Evolutionary conservation across 371 early-diverging fungal genomes (phyloP).

Genomic region (Actinomucor elegans): DNA sequence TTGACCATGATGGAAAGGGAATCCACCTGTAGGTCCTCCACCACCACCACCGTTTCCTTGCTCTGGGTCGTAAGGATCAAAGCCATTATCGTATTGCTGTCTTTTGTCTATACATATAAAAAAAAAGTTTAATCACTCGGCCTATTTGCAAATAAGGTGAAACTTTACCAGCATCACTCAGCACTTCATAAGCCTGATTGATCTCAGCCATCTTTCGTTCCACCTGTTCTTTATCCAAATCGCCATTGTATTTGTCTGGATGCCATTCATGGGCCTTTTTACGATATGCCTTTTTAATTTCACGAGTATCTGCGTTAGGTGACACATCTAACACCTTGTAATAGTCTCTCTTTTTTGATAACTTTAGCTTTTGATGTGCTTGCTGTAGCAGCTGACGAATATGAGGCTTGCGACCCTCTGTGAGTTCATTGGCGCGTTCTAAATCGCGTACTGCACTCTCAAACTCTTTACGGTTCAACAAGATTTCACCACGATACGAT

Average conservation of each 20-base stretch:
- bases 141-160: no score
- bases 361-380: conserved; percentile 68
- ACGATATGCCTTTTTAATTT: conserved; percentile 93
- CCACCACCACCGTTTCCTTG: conserved; percentile 39
- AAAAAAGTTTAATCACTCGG: no score
- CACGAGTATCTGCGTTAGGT: conserved; percentile 68
- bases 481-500: conserved; percentile 66
- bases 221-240: conserved; percentile 73
- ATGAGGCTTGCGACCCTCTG: conserved; percentile 8
- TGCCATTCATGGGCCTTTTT: conserved; percentile 87
- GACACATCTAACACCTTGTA: conserved; percentile 84
- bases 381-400: conserved; percentile 14
- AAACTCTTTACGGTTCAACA: conserved; percentile 66
- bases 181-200: conserved; percentile 91
- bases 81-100: conserved; percentile 85
- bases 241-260: conserved; percentile 90
- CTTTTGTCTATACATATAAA: conserved; percentile 44
- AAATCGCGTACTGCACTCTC: conserved; percentile 73
- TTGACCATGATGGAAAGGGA: conserved; percentile 36
- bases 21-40: conserved; percentile 36
- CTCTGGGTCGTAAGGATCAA: conserved; percentile 90
- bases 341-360: conserved; percentile 80
- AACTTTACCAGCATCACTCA: conserved; percentile 72
- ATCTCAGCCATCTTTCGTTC: conserved; percentile 92
- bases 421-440: conserved; percentile 66